These are phyloP conservation scores for Drosera capensis DNA, from an alignment of 148 eudicot species.

Conservation along the genomic window DNA sequence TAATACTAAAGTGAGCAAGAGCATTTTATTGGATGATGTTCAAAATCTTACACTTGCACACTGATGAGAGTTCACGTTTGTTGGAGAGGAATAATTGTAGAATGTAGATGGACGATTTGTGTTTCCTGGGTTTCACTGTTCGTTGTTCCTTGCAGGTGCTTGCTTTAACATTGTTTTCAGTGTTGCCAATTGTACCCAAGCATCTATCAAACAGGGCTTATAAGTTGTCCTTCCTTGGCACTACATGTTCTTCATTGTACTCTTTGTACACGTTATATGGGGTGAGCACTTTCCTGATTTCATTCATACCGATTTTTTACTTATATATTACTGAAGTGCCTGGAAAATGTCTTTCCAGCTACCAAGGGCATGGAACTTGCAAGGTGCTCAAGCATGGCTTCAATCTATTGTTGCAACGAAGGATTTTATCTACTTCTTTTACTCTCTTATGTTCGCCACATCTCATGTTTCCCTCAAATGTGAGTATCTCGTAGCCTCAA, in stretches of 20 bases:
- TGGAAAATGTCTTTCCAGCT: constrained; percentile 32
- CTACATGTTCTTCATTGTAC: constrained; percentile 72
- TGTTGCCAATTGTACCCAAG: constrained; percentile 55
- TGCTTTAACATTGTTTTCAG: constrained; percentile 76
- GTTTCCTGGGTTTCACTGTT: not conserved
- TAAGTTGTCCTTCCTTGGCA: constrained; percentile 83
- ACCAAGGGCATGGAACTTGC: constrained; percentile 90
- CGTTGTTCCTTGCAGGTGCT: constrained; percentile 43
- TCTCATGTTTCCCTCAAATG: constrained; percentile 80
- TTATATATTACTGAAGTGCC: not conserved
- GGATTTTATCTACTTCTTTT: constrained; percentile 74
- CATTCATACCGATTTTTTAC: too few relatives aligned
- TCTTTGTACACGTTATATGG: constrained; percentile 91
- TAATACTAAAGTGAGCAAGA: too few relatives aligned
- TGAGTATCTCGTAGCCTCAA: constrained; percentile 19
- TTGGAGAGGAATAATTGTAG: too few relatives aligned
- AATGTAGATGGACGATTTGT: not conserved
- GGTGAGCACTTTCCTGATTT: too few relatives aligned
- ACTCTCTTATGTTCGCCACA: constrained; percentile 75
- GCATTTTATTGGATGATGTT: too few relatives aligned
- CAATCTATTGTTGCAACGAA: constrained; percentile 74
- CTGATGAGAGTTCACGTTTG: too few relatives aligned
- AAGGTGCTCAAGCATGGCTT: constrained; percentile 81
- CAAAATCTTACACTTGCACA: too few relatives aligned
- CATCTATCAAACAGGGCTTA: constrained; percentile 71